A percentile compares a stretch with the other conserved stretches of the same genome.
Conservation (phyloP, 441 rosid genomes). For the Flueggea neowawraea region DNA sequence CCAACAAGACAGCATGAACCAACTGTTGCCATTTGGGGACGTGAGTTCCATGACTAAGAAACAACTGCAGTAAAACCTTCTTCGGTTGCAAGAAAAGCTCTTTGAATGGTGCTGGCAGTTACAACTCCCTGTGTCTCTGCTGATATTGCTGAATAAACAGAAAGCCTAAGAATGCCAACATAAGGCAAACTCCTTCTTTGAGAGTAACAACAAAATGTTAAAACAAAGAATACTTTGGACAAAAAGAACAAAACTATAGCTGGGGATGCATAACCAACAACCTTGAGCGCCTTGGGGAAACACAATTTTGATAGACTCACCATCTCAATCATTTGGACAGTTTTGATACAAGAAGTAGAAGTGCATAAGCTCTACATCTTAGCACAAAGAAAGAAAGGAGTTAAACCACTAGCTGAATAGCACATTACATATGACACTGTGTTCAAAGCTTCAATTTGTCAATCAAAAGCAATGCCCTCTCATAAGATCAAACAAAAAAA, state of each 20-base stretch:
- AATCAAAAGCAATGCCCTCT: slow-evolving; percentile 1
- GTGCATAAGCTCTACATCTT: neutral
- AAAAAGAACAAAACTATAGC: neutral
- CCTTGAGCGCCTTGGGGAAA: too few relatives aligned
- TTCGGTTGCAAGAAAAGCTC: slow-evolving; percentile 71
- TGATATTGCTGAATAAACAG: slow-evolving; percentile 82
- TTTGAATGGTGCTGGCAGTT: slow-evolving; percentile 59
- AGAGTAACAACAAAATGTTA: slow-evolving; percentile 8
- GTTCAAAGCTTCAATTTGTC: slow-evolving; percentile 9
- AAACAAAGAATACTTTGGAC: neutral
- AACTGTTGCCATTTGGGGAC: slow-evolving; percentile 66
- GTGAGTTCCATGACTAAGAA: slow-evolving; percentile 55
- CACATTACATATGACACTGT: slow-evolving; percentile 1
- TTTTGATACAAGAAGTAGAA: too few relatives aligned
- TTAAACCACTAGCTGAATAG: neutral
- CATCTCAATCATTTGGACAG: too few relatives aligned
- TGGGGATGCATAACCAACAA: neutral
- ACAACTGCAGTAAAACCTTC: slow-evolving; percentile 73
- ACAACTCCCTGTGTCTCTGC: slow-evolving; percentile 68
- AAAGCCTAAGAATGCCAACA: slow-evolving; percentile 79
- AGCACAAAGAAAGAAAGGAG: neutral
- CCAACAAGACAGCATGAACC: slow-evolving; percentile 92
- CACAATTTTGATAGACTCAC: too few relatives aligned
- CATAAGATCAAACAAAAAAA: slow-evolving; percentile 2
- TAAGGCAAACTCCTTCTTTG: slow-evolving; percentile 42